These are phyloP conservation scores for Piloderma croceum DNA, from an alignment of 768 basidiomycete genomes.

Conservation along the genomic window DNA sequence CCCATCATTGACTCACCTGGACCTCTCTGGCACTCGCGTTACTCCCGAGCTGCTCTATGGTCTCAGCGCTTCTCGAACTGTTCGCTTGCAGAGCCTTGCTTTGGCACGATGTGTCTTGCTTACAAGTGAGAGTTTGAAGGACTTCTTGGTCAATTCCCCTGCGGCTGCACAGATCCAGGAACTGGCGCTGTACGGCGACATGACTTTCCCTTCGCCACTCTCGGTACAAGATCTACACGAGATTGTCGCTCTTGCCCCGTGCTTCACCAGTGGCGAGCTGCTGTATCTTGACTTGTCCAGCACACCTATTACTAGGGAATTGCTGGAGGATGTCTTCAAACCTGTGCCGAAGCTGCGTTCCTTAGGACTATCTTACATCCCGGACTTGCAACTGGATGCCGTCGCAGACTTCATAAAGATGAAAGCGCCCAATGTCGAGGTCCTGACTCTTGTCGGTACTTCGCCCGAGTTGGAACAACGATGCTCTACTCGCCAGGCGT, in stretches of 20 bases:
- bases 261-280: conserved; percentile 68
- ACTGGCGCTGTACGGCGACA: conserved; percentile 85
- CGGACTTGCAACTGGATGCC: conserved; percentile 55
- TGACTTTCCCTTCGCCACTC: conserved; percentile 73
- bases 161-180: conserved; percentile 61
- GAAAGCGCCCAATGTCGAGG: conserved; percentile 74
- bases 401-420: conserved; percentile 63
- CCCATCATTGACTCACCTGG: conserved; percentile 83
- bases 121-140: conserved; percentile 69
- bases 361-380: conserved; percentile 85
- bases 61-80: conserved; percentile 56
- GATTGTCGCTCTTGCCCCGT: conserved; percentile 71
- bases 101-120: conserved; percentile 83
- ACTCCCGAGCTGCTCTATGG: conserved; percentile 67
- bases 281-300: conserved; percentile 90
- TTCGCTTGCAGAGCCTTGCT: conserved; percentile 73
- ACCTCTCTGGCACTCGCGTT: conserved; percentile 84
- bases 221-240: conserved; percentile 56
- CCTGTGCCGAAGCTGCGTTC: conserved; percentile 76
- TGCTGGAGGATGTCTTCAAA: conserved; percentile 44
- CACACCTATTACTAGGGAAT: conserved; percentile 57
- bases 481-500: conserved; percentile 57
- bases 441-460: conserved; percentile 75
- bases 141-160: conserved; percentile 65
- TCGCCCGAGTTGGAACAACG: conserved; percentile 64